These are phyloP conservation scores for Saksenaea oblongispora DNA, from an alignment of 371 early-diverging fungal genomes.

Conservation along the genomic window DNA sequence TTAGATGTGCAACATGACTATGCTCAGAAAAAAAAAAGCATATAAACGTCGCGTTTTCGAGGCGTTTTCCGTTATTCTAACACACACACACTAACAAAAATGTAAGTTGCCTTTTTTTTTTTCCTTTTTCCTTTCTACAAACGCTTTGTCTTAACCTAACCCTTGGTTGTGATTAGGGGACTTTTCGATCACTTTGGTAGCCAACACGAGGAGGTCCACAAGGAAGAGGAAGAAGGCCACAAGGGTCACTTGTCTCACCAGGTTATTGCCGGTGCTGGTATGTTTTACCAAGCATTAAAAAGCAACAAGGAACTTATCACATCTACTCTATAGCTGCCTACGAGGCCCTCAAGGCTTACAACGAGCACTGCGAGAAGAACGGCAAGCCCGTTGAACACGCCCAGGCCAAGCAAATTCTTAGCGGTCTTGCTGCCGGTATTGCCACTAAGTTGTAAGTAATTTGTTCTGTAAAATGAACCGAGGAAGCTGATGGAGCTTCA, in stretches of 20 bases:
- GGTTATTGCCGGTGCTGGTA: constrained; percentile 32
- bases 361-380: constrained; percentile 39
- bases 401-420: constrained; percentile 46
- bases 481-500: not conserved
- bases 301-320: not conserved
- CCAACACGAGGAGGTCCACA: constrained; percentile 9
- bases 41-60: not conserved
- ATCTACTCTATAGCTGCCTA: constrained; percentile 34
- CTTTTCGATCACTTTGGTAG: constrained; percentile 8
- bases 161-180: not conserved
- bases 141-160: not conserved
- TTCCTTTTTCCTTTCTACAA: not conserved
- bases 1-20: not conserved
- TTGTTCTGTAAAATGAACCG: not conserved
- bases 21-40: not conserved
- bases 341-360: constrained; percentile 41
- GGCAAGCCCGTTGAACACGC: constrained; percentile 44
- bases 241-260: constrained; percentile 28
- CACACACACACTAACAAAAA: not conserved
- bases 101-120: not conserved
- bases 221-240: constrained; percentile 5
- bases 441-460: constrained; percentile 40
- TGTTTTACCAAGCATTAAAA: not conserved
- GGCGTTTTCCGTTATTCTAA: not conserved
- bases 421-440: constrained; percentile 50